Evolutionary conservation across 2,329 filamentous ascomycete genomes (phyloP).

Genomic region (Trichoderma koningii): DNA sequence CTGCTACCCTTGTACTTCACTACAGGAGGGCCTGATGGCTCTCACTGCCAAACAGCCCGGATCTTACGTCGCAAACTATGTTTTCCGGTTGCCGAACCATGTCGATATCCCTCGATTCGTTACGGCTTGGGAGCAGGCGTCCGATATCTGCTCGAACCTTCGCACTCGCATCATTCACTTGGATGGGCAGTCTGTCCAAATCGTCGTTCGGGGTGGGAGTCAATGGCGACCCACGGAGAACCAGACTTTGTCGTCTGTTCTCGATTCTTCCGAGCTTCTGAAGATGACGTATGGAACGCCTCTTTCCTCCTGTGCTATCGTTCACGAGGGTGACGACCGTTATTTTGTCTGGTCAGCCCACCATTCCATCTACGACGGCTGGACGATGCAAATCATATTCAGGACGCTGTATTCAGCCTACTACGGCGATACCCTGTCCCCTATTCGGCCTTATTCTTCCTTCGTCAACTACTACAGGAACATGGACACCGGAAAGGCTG

Average conservation of each 20-base stretch:
- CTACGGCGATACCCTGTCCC: neutral
- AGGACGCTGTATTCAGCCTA: slow-evolving; percentile 26
- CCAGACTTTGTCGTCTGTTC: neutral
- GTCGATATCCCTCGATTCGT: slow-evolving; percentile 14
- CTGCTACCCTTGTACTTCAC: slow-evolving; percentile 26
- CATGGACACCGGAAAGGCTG: slow-evolving; percentile 24
- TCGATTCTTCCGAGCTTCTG: neutral
- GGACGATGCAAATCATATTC: slow-evolving; percentile 31
- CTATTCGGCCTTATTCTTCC: slow-evolving; percentile 1
- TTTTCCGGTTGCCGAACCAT: neutral
- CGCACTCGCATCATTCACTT: slow-evolving; percentile 28
- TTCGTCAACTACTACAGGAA: slow-evolving; percentile 37
- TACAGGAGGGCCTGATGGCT: slow-evolving; percentile 29
- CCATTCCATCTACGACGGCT: slow-evolving; percentile 38
- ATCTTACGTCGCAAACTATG: slow-evolving; percentile 17
- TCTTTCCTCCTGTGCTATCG: slow-evolving; percentile 1
- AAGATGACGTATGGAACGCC: slow-evolving; percentile 8
- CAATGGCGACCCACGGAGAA: neutral
- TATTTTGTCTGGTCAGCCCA: slow-evolving; percentile 35
- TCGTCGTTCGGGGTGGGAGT: slow-evolving; percentile 3
- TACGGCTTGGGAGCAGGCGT: slow-evolving; percentile 27
- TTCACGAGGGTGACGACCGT: neutral
- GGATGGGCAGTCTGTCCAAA: neutral
- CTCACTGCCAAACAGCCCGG: slow-evolving; percentile 27
- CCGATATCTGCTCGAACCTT: neutral